Evolutionary conservation across 2,329 filamentous ascomycete species (phyloP), one percentile per base, ranked within the genome.

Genomic region (Monascus ruber): DNA sequence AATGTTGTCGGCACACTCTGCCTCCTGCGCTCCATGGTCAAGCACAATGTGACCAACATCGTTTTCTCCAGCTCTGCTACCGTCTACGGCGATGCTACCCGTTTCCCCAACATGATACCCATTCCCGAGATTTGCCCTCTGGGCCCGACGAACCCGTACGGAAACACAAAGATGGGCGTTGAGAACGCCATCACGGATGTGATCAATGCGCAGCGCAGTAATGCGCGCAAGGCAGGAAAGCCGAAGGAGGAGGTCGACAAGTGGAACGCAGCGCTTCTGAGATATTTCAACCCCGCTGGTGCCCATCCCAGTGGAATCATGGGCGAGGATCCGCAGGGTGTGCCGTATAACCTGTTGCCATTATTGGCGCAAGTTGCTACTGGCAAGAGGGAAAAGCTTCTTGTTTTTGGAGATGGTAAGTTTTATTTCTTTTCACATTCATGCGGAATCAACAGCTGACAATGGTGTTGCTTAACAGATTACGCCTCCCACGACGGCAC

Each of bases 1-100:
- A 98, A 98, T 63, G 91, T 96, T 45, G 83, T 83, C 59, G 93
- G 91, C 63, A 91, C 86, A 54, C 81, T 98, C 55, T 74, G 80
- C 53, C 83, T 98, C 35, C 77, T 98, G 46, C 76, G 80, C 48
- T 80, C 81, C 56, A 96, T 98, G 87, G 75, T 78, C 59, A 81
- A 80, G 64, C 79, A 95, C 73, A 82, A 89, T 66, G 88, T 98
- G 52, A 77, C 78, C 68, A 96, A 94, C 73, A 91, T 98, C 56
- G 91, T 98, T 66, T 98, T 98, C 71, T 96, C 89, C 44, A 95
- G 87, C 46, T 95, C 88, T 1, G 91, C 91, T 28, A 98, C 93
- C 51, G 91, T 98, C 28, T 98, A 98, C 65, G 91, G 91, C 59
- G 93, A 98, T 66, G 91, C 89, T 39, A 96, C 91, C 34, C 84